Evolutionary conservation across 257 asterid species (phyloP).

Genomic region (Salvia splendens): DNA sequence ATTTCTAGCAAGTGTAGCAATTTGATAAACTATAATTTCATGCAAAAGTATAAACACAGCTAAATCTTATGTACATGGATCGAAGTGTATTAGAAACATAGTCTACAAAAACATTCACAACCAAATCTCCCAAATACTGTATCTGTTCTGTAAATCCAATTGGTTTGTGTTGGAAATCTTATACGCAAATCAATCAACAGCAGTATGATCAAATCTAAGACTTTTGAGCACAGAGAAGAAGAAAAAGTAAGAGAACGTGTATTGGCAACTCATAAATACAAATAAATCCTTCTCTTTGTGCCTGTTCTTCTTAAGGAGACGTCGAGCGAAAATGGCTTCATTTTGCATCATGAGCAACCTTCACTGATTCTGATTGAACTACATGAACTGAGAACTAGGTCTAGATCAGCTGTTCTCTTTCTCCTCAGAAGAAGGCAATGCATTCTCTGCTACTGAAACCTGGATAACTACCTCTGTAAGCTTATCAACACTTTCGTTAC

Average conservation of each 20-base stretch:
- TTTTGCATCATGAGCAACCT: not conserved
- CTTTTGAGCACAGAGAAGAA: not conserved
- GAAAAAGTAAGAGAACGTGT: not conserved
- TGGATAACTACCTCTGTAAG: slow-evolving; percentile 22
- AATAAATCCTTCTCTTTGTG: not conserved
- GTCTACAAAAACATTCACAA: too few relatives aligned
- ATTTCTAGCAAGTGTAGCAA: too few relatives aligned
- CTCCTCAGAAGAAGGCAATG: slow-evolving; percentile 24
- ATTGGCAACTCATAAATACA: slow-evolving; percentile 24
- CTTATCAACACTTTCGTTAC: slow-evolving; percentile 32
- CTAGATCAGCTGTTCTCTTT: slow-evolving; percentile 4
- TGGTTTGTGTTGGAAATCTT: not conserved
- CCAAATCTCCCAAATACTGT: too few relatives aligned
- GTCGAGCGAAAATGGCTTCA: not conserved
- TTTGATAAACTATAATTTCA: too few relatives aligned
- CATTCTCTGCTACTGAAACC: slow-evolving; percentile 30
- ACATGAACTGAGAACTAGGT: slow-evolving; percentile 10
- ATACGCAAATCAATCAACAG: not conserved
- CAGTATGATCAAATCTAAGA: slow-evolving; percentile 10
- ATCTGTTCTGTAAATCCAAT: not conserved
- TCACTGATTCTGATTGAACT: slow-evolving; percentile 10
- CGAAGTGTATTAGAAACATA: too few relatives aligned
- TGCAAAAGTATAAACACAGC: too few relatives aligned
- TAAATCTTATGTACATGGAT: too few relatives aligned
- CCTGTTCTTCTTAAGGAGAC: not conserved